A percentile compares a stretch with the other conserved stretches of the same genome.
phyloP scores from a whole-genome alignment of 1,284 basidiomycete species.

The Apiotrichum siamense region DNA sequence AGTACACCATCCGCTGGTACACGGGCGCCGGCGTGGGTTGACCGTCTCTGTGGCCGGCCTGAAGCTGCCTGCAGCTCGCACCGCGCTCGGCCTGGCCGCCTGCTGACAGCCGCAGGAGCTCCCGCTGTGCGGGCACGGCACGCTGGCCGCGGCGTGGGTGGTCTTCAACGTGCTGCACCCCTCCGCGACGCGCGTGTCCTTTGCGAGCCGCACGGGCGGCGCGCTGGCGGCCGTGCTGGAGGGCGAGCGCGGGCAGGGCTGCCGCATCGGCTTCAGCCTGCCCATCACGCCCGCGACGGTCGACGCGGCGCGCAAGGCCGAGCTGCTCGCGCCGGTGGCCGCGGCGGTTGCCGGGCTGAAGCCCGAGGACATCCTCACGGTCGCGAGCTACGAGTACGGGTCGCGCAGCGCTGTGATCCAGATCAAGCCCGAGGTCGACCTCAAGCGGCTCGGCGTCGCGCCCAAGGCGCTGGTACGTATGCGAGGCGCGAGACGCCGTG shows the following conservation, averaged over 20 bases:
- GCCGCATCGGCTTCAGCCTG: slow-evolving; percentile 69
- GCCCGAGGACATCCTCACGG: background rate
- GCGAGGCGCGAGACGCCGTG: background rate
- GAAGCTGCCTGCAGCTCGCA: no score
- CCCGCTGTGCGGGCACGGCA: slow-evolving; percentile 39
- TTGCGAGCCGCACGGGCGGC: slow-evolving; percentile 28
- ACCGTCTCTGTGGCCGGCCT: no score
- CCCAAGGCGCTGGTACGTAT: background rate
- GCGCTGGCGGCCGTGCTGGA: slow-evolving; percentile 20
- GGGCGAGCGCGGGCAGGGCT: slow-evolving; percentile 11
- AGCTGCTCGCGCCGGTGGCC: background rate
- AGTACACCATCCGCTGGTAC: slow-evolving; percentile 36
- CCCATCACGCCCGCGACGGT: slow-evolving; percentile 30
- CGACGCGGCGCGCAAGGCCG: background rate
- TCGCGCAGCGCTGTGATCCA: background rate
- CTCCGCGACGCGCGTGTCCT: slow-evolving; percentile 8
- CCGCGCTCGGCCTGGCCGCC: no score
- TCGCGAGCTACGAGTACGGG: slow-evolving; percentile 4
- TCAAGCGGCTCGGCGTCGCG: slow-evolving; percentile 3
- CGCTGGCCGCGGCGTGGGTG: slow-evolving; percentile 27
- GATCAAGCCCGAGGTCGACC: background rate
- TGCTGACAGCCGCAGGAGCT: slow-evolving; percentile 27
- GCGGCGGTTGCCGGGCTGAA: background rate
- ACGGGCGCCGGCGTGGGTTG: slow-evolving; percentile 29
- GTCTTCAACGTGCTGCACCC: slow-evolving; percentile 28